Base-by-base conservation (phyloP, 192 early-diverging fungal species). In the Phlyctochytrium arcticum region DNA sequence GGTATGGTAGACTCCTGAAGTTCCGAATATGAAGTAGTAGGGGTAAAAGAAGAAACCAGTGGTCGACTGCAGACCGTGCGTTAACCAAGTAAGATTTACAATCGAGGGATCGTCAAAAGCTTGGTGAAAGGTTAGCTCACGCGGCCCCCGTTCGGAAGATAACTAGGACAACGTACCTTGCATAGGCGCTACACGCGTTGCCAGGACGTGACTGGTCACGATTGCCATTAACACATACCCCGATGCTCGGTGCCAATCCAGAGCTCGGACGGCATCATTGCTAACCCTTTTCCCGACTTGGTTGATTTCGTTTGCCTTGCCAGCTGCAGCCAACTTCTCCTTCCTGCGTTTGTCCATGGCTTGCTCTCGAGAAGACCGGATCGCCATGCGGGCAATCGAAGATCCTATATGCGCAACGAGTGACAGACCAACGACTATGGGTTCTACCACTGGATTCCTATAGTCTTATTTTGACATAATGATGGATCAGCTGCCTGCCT, bases 1-100 rank as follows among this genome's bases (percentile, higher is more conserved):
- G 17, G 68, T 63, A 37, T 70, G 68, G 30, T 70, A 70, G 5
- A 70, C 12, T 7, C 60, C 68, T 17, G 68, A 59, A 4, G 60
- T 48, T 9, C 68, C 60, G 33, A 70, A 48, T n/a, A 50, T 34
- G 3, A n/a, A n/a, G 33, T 57, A 70, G 34, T 70, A 70, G n/a
- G 58, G 17, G 15, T 27, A 48, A 17, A 53, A 55, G 29, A 46
- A 29, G 32, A 36, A 60, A 19, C 42, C 12, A 6, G 59, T 19
- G 3, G 44, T n/a, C 15, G 12, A n/a, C 8, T 47, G 61, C 26
- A 69, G 27, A 6, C 53, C 21, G 19, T 48, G 17, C 24, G 68
- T 63, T 17, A 57, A 31, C 10, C n/a, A 57, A 3, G 60, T 70
- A 24, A 70, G 44, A 36, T 70, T 60, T 4, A 70, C 35, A 46